phyloP scores from a whole-genome alignment of 2,329 filamentous ascomycete genomes.

The Alternaria alternata region DNA sequence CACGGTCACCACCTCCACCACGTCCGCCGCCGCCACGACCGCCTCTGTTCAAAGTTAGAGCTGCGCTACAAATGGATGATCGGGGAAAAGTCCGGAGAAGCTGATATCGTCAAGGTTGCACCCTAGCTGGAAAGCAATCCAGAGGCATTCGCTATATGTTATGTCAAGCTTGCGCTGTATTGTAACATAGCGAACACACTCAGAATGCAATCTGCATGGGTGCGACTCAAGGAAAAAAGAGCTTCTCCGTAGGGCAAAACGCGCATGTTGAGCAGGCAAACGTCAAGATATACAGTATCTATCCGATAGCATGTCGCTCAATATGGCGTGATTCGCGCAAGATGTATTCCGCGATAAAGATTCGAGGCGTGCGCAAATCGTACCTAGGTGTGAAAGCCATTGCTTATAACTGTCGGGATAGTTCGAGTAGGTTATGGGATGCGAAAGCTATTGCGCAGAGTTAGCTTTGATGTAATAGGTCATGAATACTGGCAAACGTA shows the following conservation, averaged over 20 bases:
- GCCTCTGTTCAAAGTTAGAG: constrained; percentile 21
- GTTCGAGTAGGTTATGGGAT: constrained; percentile 12
- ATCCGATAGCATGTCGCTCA: neutral
- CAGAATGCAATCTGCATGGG: neutral
- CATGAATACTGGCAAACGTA: neutral
- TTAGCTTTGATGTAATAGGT: constrained; percentile 6
- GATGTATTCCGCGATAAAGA: neutral
- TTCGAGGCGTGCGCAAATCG: constrained; percentile 17
- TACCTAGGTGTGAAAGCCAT: constrained; percentile 45
- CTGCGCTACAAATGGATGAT: neutral
- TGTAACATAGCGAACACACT: neutral
- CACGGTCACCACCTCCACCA: constrained; percentile 18
- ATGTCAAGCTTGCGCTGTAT: neutral
- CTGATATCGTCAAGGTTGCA: neutral
- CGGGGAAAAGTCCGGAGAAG: neutral
- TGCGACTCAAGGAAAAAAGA: neutral
- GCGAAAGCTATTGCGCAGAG: constrained; percentile 21
- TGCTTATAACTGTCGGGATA: constrained; percentile 21
- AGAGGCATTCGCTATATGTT: neutral
- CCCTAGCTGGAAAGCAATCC: neutral
- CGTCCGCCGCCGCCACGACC: constrained; percentile 15
- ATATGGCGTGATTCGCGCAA: neutral
- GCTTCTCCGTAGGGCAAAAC: neutral
- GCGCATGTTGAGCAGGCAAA: constrained; percentile 3
- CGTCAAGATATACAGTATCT: neutral